These are phyloP conservation scores for Fonsecaea pedrosoi DNA, from an alignment of 2,329 filamentous ascomycete genomes.

Conservation along the genomic window DNA sequence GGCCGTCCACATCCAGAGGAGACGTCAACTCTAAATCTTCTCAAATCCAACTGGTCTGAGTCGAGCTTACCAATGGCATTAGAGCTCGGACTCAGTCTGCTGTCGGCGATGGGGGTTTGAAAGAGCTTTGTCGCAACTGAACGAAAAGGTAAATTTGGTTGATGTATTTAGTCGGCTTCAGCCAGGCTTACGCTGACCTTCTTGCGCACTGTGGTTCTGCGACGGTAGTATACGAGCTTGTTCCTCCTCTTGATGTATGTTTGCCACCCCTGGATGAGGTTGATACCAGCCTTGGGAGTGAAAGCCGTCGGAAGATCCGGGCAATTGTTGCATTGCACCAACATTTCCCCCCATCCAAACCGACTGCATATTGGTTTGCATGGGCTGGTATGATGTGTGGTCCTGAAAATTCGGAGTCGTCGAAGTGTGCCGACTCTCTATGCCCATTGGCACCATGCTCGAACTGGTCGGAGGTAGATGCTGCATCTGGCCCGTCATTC, in stretches of 20 bases:
- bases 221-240: slow-evolving; percentile 22
- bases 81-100: neutral
- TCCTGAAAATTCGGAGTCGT: slow-evolving; percentile 17
- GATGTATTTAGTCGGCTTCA: slow-evolving; percentile 7
- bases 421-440: slow-evolving; percentile 19
- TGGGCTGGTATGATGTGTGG: slow-evolving; percentile 26
- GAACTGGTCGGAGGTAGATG: slow-evolving; percentile 23
- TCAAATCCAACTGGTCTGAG: neutral
- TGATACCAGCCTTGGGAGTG: slow-evolving; percentile 32
- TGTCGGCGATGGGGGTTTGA: neutral
- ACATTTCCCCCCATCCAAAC: slow-evolving; percentile 24
- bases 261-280: slow-evolving; percentile 17
- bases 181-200: slow-evolving; percentile 19
- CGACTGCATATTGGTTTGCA: slow-evolving; percentile 21
- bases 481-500: slow-evolving; percentile 22
- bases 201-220: slow-evolving; percentile 12
- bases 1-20: neutral
- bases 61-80: neutral
- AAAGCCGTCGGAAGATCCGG: slow-evolving; percentile 10
- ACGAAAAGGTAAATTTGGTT: neutral
- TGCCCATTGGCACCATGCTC: slow-evolving; percentile 14
- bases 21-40: neutral
- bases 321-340: slow-evolving; percentile 12
- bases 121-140: neutral
- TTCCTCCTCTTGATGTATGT: slow-evolving; percentile 21